phyloP scores from a whole-genome alignment of 2,329 filamentous ascomycete species.

The Onygenales sp. region DNA sequence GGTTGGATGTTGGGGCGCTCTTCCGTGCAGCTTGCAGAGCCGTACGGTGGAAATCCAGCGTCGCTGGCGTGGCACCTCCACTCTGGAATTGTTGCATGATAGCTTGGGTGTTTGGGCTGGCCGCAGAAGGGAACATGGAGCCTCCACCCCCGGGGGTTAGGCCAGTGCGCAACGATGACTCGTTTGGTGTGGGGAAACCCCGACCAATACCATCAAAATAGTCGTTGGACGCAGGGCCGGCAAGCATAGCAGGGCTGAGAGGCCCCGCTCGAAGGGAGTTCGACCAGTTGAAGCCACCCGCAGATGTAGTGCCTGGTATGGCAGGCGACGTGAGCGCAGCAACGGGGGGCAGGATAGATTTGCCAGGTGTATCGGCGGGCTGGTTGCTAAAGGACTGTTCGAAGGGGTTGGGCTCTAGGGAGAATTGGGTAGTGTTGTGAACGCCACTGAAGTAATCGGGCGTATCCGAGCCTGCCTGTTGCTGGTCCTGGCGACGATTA shows the following conservation, averaged over 20 bases:
- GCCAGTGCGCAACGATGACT: conserved; percentile 84
- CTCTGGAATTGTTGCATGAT: conserved; percentile 70
- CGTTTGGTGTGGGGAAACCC: conserved; percentile 90
- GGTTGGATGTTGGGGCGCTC: conserved; percentile 36
- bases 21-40: conserved; percentile 69
- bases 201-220: conserved; percentile 83
- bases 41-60: conserved; percentile 88
- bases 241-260: conserved; percentile 93
- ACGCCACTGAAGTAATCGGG: conserved; percentile 61
- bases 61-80: conserved; percentile 78
- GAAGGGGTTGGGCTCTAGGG: conserved; percentile 84
- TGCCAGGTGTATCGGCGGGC: conserved; percentile 69
- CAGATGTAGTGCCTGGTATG: conserved; percentile 64
- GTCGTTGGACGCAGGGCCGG: conserved; percentile 66
- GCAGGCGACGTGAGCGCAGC: conserved; percentile 86
- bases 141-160: conserved; percentile 89
- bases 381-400: conserved; percentile 78
- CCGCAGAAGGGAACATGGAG: conserved; percentile 86
- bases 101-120: conserved; percentile 77
- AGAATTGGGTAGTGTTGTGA: conserved; percentile 41
- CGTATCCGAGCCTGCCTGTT: conserved; percentile 43
- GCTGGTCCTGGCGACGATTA: conserved; percentile 14
- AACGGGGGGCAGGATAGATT: conserved; percentile 74
- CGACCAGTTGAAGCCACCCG: conserved; percentile 65
- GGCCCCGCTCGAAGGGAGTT: conserved; percentile 86